Evolutionary conservation across 768 basidiomycete genomes (phyloP), one percentile per base, ranked within the genome.

Genomic region (Melanogaster broomeanus): DNA sequence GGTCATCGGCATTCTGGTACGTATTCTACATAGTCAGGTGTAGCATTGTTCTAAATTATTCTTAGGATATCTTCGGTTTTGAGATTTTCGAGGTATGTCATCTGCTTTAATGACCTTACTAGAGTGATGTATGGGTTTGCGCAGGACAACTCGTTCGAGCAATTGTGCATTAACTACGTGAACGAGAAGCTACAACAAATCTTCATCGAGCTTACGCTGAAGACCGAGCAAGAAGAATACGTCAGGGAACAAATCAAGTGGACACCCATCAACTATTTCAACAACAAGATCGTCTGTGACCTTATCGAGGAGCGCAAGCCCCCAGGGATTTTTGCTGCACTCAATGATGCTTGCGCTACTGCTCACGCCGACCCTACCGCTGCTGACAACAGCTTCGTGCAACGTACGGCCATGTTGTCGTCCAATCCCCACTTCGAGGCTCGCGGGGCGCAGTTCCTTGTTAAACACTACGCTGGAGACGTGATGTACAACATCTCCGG

Each of bases 101-200:
- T 46, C 27, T 15, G 6, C 34, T 16, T 33, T 16, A 16, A 40
- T 39, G 15, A 30, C 24, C 6, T 60, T 19, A 33, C 38, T 28
- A 54, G 11, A 52, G 49, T 45, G 44, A 31, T 24, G 10, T 19
- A 53, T 31, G 8, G 24, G 9, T 45, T 48, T 16, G 16, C 41
- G 45, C 59, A 94, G 88, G 90, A 94, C 69, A 96, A 96, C 70
- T 93, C 92, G 5, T 94, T 95, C 64, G 93, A 95, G 66, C 94
- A 99, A 71, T 84, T 99, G 18, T 99, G 97, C 75, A 99, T 99
- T 80, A 99, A 99, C 77, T 99, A 99, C 63, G 97, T 98, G 75
- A 99, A 99, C 78, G 97, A 99, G 73, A 99, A 99, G 73, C 81
- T 99, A 22, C 96, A 99, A 62, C 96, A 96, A 67, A 99, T 98